Evolutionary conservation across 768 basidiomycete genomes (phyloP).

Genomic region (Strobilomyces echinocephalus): DNA sequence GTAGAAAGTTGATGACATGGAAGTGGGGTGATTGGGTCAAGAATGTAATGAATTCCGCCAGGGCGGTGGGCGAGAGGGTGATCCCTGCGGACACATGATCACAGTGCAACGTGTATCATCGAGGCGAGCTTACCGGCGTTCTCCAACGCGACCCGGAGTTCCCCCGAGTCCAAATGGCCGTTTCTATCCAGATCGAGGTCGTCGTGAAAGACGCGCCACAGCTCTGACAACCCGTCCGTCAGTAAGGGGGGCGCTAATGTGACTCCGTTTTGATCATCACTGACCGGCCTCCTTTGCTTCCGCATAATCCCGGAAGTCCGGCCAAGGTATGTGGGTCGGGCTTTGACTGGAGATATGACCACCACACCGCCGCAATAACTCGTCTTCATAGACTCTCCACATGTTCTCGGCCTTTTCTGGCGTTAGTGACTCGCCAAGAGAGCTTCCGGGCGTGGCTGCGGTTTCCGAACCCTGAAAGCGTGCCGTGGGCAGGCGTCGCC

Average conservation of each 20-base stretch:
- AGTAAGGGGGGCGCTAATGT: conserved; percentile 12
- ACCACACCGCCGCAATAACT: conserved; percentile 57
- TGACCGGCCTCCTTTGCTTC: conserved; percentile 77
- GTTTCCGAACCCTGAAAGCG: conserved; percentile 23
- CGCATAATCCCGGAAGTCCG: conserved; percentile 69
- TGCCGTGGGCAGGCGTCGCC: conserved; percentile 50
- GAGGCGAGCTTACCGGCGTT: conserved; percentile 56
- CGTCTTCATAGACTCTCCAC: conserved; percentile 69
- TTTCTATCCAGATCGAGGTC: conserved; percentile 89
- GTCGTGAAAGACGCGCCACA: conserved; percentile 89
- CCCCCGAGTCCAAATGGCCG: conserved; percentile 68
- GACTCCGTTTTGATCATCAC: conserved; percentile 26
- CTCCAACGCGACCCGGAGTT: conserved; percentile 56
- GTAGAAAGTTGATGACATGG: conserved; percentile 68
- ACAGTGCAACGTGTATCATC: conserved; percentile 19
- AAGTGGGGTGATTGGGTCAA: conserved; percentile 70
- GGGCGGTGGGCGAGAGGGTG: conserved; percentile 57
- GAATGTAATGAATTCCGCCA: conserved; percentile 76
- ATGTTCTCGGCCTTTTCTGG: conserved; percentile 57
- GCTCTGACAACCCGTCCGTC: conserved; percentile 44
- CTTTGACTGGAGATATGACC: conserved; percentile 39
- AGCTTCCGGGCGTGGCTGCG: conserved; percentile 15
- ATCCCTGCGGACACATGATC: conserved; percentile 51
- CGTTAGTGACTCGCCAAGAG: conserved; percentile 32
- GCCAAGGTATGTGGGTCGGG: conserved; percentile 56